Base-by-base conservation (phyloP, 192 early-diverging fungal genomes). In the Linderina pennispora region DNA sequence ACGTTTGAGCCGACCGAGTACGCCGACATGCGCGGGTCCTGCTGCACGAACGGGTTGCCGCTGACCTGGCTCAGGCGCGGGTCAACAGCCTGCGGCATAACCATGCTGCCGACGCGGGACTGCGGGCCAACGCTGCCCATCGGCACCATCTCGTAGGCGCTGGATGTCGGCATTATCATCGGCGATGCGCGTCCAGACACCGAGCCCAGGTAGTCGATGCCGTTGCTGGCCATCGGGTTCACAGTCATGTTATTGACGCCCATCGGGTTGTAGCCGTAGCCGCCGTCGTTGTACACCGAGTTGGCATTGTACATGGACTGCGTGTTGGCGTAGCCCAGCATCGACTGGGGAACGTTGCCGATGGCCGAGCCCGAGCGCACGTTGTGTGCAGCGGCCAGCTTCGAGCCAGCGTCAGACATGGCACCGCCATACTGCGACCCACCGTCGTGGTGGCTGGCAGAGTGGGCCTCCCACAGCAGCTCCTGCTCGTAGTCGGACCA, bases 401-500 rank as follows among this genome's bases (percentile, higher is more conserved):
- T 61, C 9, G 69, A 73, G 5, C 62, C 69, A 2, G 53, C 36
- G 10, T 73, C 69, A 8, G 69, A 73, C 28, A 32, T 32, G 18
- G 49, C 53, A n/a, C n/a, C n/a, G n/a, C n/a, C n/a, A 16, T 61
- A 65, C 42, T 73, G 69, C 50, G 69, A 73, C n/a, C n/a, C n/a
- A n/a, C n/a, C n/a, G n/a, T n/a, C n/a, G n/a, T n/a, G n/a, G 6
- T 31, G 28, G 6, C 6, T 11, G 6, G 5, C 6, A 5, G 28
- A 31, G 6, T 31, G 28, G 6, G 28, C 74, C 46, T 80, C 80
- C 78, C 78, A 78, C 22, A 85, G 22, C 19, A 72, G 36, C 17
- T 58, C 80, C 83, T 56, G 76, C 60, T 90, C 88, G 40, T 88
- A 90, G 42, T 90, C 83, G 3, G 86, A 78, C 88, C 88, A 90